phyloP scores from a whole-genome alignment of 106 monocot genomes.

The Phalaenopsis aphrodite region DNA sequence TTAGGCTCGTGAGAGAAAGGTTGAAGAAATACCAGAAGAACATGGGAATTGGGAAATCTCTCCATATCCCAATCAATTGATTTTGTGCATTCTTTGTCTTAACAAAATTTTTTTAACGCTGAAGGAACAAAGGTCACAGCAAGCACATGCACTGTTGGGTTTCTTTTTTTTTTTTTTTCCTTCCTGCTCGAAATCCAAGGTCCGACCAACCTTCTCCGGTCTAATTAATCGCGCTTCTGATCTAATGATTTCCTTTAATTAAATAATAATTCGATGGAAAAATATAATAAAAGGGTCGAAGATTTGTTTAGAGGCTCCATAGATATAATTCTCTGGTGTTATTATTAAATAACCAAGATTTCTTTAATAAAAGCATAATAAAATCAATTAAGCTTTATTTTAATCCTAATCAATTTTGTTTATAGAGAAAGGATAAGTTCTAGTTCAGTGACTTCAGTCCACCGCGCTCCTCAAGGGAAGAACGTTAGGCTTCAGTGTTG shows the following conservation, averaged over 20 bases:
- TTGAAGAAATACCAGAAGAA: background rate
- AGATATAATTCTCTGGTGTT: no score
- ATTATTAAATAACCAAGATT: no score
- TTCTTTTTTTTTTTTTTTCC: background rate
- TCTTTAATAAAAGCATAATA: no score
- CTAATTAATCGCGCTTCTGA: background rate
- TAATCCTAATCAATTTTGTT: no score
- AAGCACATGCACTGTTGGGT: background rate
- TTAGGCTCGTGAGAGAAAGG: background rate
- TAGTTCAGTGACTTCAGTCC: no score
- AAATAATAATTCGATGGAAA: background rate
- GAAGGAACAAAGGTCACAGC: background rate
- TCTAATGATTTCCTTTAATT: background rate
- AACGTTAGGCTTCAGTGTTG: background rate
- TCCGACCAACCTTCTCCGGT: background rate
- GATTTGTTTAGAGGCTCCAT: no score
- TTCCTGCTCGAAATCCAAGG: background rate
- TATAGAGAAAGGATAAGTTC: no score
- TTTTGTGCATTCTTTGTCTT: background rate
- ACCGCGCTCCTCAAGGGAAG: no score
- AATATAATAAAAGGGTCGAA: background rate
- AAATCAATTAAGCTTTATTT: no score
- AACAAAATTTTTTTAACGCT: background rate
- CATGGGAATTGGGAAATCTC: background rate
- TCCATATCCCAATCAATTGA: background rate